phyloP scores from a whole-genome alignment of 2,329 filamentous ascomycete species.

The Exophiala sp. region DNA sequence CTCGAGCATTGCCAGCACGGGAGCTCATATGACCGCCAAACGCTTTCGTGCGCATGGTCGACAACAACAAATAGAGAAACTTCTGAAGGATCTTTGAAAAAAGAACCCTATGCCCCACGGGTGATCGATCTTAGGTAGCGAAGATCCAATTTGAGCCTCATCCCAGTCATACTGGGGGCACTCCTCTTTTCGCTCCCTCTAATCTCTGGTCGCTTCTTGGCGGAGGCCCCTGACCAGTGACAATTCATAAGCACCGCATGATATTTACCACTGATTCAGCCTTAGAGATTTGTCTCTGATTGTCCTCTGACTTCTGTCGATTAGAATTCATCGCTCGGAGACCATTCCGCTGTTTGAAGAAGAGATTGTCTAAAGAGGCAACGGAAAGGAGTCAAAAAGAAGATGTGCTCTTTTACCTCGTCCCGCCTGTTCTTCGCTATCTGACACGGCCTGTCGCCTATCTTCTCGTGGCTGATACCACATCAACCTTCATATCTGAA shows the following conservation, averaged over 20 bases:
- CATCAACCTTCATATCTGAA: not conserved
- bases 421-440: not conserved
- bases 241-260: not conserved
- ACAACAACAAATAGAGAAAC: slow-evolving; percentile 1
- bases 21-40: not conserved
- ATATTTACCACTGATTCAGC: slow-evolving; percentile 1
- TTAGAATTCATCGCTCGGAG: not conserved
- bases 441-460: not conserved
- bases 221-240: not conserved
- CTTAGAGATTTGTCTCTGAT: not conserved
- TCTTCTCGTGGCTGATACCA: not conserved
- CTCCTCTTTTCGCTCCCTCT: not conserved
- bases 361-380: not conserved
- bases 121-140: not conserved
- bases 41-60: not conserved
- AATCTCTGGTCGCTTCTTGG: slow-evolving; percentile 1
- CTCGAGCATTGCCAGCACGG: not conserved
- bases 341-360: no score
- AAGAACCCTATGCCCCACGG: not conserved
- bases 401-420: not conserved
- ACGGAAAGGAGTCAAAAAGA: not conserved
- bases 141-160: not conserved
- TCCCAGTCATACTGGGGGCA: not conserved
- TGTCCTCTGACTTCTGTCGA: not conserved
- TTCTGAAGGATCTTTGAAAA: not conserved